Conservation (phyloP, 179 eudicot genomes). For the Patellifolia procumbens region DNA sequence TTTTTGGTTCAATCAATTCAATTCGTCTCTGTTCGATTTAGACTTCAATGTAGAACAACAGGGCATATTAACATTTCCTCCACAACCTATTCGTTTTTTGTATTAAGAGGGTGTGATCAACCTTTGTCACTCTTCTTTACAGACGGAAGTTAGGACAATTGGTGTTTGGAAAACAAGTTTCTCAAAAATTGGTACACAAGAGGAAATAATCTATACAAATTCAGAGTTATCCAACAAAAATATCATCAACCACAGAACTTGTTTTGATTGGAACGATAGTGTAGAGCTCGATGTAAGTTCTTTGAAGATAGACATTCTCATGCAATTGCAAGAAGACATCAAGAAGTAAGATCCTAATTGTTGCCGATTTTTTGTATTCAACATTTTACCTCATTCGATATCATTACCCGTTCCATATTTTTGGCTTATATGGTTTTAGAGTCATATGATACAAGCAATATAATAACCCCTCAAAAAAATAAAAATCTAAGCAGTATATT, state of each 20-base stretch:
- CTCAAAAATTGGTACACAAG: conserved; percentile 4
- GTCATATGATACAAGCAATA: no score
- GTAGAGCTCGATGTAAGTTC: conserved; percentile 1
- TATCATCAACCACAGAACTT: conserved; percentile 18
- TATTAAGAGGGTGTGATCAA: not conserved
- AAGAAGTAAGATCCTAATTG: not conserved
- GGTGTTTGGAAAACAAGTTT: conserved; percentile 22
- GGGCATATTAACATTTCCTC: no score
- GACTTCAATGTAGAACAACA: no score
- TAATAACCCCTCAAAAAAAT: no score
- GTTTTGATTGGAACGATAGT: conserved; percentile 7
- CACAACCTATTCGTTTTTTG: no score
- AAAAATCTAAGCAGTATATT: no score
- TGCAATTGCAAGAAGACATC: not conserved
- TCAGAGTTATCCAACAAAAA: conserved; percentile 8
- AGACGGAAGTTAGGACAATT: conserved; percentile 15
- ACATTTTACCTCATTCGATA: no score
- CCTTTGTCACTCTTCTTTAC: not conserved
- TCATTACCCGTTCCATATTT: no score
- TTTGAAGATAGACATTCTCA: not conserved
- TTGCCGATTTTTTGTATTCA: no score
- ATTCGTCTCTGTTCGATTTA: no score
- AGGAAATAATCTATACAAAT: conserved; percentile 22
- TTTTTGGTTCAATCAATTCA: no score
- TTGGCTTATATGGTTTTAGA: no score